phyloP scores from a whole-genome alignment of 2,329 filamentous ascomycete genomes.

The Thyridium curvatum region DNA sequence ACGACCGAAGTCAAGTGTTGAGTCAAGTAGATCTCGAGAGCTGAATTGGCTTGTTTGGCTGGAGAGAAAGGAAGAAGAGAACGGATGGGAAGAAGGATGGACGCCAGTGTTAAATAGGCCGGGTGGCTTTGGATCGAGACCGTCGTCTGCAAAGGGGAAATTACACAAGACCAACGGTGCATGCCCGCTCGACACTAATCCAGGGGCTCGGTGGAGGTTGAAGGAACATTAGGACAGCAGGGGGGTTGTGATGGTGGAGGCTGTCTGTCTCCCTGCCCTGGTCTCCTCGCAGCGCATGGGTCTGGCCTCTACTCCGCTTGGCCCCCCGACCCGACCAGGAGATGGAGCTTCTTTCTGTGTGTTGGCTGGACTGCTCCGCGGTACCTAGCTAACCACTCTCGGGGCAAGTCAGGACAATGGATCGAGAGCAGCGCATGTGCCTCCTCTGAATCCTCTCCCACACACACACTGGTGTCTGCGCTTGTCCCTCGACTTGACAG shows the following conservation, averaged over 20 bases:
- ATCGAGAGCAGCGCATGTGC: too few relatives aligned
- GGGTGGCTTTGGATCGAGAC: slow-evolving; percentile 9
- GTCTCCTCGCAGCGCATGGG: slow-evolving; percentile 1
- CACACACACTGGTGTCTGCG: too few relatives aligned
- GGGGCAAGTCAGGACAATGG: too few relatives aligned
- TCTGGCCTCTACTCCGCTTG: too few relatives aligned
- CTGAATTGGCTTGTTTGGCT: slow-evolving; percentile 25
- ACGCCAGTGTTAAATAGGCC: slow-evolving; percentile 24
- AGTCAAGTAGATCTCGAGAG: slow-evolving; percentile 17
- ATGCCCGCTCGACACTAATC: slow-evolving; percentile 14
- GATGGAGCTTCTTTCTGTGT: too few relatives aligned
- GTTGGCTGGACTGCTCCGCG: too few relatives aligned
- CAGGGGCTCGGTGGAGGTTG: slow-evolving; percentile 20
- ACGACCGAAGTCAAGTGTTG: slow-evolving; percentile 32
- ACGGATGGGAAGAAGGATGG: slow-evolving; percentile 6
- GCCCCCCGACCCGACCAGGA: too few relatives aligned
- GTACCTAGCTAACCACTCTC: too few relatives aligned
- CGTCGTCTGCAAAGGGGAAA: slow-evolving; percentile 5
- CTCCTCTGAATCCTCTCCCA: too few relatives aligned
- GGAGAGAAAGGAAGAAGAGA: slow-evolving; percentile 18
- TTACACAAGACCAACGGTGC: slow-evolving; percentile 4
- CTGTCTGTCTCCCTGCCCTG: slow-evolving; percentile 3
- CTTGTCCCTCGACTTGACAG: too few relatives aligned
- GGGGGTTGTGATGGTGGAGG: slow-evolving; percentile 1
- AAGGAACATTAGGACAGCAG: slow-evolving; percentile 10